Evolutionary conservation across 208 protist genomes (phyloP), one percentile per base, ranked within the genome.

Genomic region (Acanthamoeba sp.): DNA sequence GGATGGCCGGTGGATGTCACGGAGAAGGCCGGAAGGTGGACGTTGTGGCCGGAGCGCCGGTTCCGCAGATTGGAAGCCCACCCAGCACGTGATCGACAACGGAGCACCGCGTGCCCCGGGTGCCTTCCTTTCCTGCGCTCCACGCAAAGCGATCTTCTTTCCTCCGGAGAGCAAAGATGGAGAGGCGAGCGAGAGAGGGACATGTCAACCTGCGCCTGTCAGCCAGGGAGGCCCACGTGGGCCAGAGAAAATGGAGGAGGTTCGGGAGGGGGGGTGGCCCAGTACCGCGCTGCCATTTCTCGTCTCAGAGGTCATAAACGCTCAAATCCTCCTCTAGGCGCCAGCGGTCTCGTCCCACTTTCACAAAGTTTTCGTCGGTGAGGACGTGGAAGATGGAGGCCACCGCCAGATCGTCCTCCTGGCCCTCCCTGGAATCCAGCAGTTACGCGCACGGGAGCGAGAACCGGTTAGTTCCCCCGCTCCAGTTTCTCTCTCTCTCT

Each of bases 321-420:
- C 69, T 78, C 69, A 78, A 22, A 22, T 78, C 69, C 36, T 78
- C 36, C 16, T 78, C 69, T 0, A 78, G 69, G 22, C 69, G 69
- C 69, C 69, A 78, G 20, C 69, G 69, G 18, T 34, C 69, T 1
- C 2, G 27, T 12, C 69, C 69, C 32, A 45, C 69, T 16, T 48
- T n/a, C 69, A 78, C 69, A 14, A 78, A 78, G 10, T 7, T 22
- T 9, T 1, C n/a, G 3, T 78, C 69, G 36, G 69, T 10, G 69
- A 78, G 3, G 29, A 78, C 22, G 69, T 45, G 38, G 16, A 78
- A 78, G 29, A 78, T 45, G 16, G 69, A 48, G 16, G 4, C 69
- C 1, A 78, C 20, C 2, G 20, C 34, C 69, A 78, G 36, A 2
- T 45, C 27, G 69, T 78, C 69, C 69, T 78, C 69, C 9, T 45